Percentiles rank a stretch among this genome's conserved stretches.
phyloP scores from a whole-genome alignment of 2,329 filamentous ascomycete species.

The Pseudocercospora fuligena region DNA sequence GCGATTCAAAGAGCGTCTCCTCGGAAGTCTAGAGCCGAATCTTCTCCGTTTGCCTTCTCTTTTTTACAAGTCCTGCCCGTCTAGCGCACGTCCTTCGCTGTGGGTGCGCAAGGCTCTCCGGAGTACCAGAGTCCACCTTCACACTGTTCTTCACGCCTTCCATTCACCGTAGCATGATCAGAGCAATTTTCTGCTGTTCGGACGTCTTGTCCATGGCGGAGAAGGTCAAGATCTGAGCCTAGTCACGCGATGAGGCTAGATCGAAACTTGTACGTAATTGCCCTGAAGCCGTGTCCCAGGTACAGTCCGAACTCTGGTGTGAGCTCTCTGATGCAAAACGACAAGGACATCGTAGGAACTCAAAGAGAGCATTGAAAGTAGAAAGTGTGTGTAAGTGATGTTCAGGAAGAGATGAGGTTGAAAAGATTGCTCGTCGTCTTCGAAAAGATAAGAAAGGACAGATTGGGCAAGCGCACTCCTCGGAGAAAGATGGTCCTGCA shows the following conservation, averaged over 20 bases:
- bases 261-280: conserved; percentile 8
- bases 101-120: background rate
- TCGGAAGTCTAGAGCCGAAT: conserved; percentile 8
- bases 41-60: conserved; percentile 10
- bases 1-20: conserved; percentile 9
- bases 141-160: background rate
- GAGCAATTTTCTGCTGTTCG: background rate
- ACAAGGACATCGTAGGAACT: background rate
- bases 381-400: background rate
- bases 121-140: background rate
- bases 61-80: background rate
- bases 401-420: background rate
- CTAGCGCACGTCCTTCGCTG: background rate
- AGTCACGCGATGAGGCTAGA: background rate
- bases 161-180: background rate
- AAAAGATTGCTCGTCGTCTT: background rate
- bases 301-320: background rate
- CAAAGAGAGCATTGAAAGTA: background rate
- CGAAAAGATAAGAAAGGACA: background rate
- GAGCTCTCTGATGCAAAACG: background rate
- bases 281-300: background rate
- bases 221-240: background rate
- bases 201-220: conserved; percentile 9
- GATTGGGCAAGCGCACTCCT: background rate
- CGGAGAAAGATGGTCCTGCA: conserved; percentile 1